Evolutionary conservation across 139 green algal genomes (phyloP).

Genomic region (Picochlorum sp.): DNA sequence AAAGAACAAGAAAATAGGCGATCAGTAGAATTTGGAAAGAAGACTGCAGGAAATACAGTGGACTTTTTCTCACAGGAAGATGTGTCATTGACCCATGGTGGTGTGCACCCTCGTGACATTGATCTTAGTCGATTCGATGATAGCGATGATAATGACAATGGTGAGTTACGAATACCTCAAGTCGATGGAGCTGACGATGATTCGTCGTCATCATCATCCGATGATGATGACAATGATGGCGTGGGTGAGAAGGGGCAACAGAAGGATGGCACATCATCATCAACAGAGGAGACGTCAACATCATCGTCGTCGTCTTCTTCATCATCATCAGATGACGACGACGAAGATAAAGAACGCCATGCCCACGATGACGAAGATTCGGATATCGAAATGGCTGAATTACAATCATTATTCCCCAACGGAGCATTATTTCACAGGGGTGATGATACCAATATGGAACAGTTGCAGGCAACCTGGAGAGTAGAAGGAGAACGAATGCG

Average conservation of each 20-base stretch:
- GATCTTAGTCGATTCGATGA: constrained; percentile 25
- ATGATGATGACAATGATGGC: background rate
- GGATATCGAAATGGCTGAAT: background rate
- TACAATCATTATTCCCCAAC: constrained; percentile 3
- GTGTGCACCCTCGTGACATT: background rate
- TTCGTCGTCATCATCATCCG: background rate
- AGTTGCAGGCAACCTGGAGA: constrained; percentile 22
- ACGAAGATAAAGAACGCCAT: background rate
- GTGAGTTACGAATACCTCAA: constrained; percentile 15
- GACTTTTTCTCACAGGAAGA: constrained; percentile 8
- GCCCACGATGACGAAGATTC: background rate
- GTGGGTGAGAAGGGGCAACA: no score
- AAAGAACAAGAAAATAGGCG: no score
- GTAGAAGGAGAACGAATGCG: constrained; percentile 10
- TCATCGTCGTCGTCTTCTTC: no score
- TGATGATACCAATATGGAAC: constrained; percentile 17
- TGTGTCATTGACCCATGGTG: background rate
- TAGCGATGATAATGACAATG: constrained; percentile 9
- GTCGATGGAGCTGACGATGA: constrained; percentile 24
- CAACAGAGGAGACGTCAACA: no score
- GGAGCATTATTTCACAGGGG: constrained; percentile 13
- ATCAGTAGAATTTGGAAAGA: no score
- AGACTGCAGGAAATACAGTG: background rate
- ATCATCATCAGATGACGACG: background rate
- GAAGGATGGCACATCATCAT: no score